phyloP scores from a whole-genome alignment of 2,329 filamentous ascomycete genomes.

The Cercospora zeae-maydis region DNA sequence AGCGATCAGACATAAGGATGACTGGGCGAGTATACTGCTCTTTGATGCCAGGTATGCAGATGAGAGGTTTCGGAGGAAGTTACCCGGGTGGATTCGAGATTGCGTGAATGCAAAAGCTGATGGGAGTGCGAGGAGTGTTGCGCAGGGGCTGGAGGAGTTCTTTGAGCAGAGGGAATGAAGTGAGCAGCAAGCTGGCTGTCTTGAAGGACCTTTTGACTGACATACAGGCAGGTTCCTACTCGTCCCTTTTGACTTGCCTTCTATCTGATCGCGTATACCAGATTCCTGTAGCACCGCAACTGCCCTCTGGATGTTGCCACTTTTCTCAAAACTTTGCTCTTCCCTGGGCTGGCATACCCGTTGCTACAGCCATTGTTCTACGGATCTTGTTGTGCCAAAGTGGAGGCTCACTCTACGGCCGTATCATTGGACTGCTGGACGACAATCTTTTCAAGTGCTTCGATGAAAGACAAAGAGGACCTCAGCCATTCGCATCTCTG shows the following conservation, averaged over 20 bases:
- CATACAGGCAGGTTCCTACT: no score
- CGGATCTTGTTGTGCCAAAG: no score
- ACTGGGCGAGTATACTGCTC: slow-evolving; percentile 88
- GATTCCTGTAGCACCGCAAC: no score
- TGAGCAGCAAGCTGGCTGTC: background rate
- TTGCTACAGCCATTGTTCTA: no score
- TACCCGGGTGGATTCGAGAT: slow-evolving; percentile 80
- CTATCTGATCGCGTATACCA: no score
- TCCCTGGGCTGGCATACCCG: no score
- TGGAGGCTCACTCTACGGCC: no score
- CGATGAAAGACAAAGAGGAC: background rate
- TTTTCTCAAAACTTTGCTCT: no score
- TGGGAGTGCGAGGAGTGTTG: slow-evolving; percentile 9
- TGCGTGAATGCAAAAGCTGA: slow-evolving; percentile 11
- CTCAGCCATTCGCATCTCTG: background rate
- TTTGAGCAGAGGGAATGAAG: background rate
- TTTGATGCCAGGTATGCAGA: slow-evolving; percentile 76
- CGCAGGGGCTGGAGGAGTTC: slow-evolving; percentile 16
- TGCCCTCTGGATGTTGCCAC: no score
- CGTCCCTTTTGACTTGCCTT: no score
- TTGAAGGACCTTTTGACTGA: background rate
- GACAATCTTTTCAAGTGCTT: no score
- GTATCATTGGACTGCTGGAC: no score
- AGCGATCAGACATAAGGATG: slow-evolving; percentile 79
- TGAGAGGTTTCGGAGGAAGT: slow-evolving; percentile 68